Evolutionary conservation across 495 filamentous ascomycete species (phyloP), one percentile per base, ranked within the genome.

Genomic region (Trichocladium antarcticum): DNA sequence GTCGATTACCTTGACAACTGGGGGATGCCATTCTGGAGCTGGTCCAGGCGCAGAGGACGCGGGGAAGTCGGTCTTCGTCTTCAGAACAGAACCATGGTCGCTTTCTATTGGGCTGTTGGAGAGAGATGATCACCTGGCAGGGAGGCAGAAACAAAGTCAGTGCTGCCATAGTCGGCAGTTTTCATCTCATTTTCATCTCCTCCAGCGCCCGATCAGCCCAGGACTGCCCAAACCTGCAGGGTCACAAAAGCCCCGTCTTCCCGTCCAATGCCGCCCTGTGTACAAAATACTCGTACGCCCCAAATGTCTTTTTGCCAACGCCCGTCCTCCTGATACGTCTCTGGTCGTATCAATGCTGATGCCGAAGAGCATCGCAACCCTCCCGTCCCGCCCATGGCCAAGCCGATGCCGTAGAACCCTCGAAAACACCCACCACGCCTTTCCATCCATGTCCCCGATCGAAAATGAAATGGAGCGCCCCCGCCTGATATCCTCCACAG

Each of bases 261-360:
- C 34, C 50, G 19, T 20, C 15, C 15, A 12, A 38, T 17, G 10
- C n/a, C 16, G 15, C 21, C 16, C 4, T 46, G 28, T 32, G 15
- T 49, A 57, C 45, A 37, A 16, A 16, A 42, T 53, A 47, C 39
- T 53, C 46, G 27, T 57, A 57, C 54, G 53, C n/a, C n/a, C n/a
- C n/a, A n/a, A n/a, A n/a, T n/a, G n/a, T n/a, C n/a, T n/a, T n/a
- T n/a, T n/a, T n/a, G n/a, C n/a, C n/a, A n/a, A n/a, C n/a, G n/a
- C n/a, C n/a, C n/a, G n/a, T n/a, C n/a, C 19, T 17, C 4, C 17
- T 17, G 11, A 15, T 14, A 36, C 12, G 19, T 15, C 31, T 5
- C 10, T 29, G 27, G 27, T 29, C 5, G 5, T 29, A 29, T 5
- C 27, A 29, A 29, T 5, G 10, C 9, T 14, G 31, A 32, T 32